phyloP scores from a whole-genome alignment of 2,329 filamentous ascomycete genomes.

The Monilinia laxa region DNA sequence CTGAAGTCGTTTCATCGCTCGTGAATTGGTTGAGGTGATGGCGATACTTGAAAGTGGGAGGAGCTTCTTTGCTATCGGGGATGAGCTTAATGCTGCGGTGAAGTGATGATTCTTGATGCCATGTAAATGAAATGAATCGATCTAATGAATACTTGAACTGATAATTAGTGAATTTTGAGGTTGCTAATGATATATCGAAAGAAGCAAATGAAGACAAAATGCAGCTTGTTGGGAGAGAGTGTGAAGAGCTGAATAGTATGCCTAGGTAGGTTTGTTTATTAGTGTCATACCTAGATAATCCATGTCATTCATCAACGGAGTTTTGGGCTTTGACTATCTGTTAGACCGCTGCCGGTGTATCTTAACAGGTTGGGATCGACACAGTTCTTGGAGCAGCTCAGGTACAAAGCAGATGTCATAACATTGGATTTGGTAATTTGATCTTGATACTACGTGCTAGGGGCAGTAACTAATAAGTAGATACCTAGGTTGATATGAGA shows the following conservation, averaged over 20 bases:
- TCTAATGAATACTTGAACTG: not conserved
- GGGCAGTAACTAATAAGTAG: too few species aligned
- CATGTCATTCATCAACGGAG: not conserved
- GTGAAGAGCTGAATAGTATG: slow-evolving; percentile 1
- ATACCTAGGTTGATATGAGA: too few species aligned
- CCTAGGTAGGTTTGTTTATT: too few species aligned
- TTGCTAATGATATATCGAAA: not conserved
- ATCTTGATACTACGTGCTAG: too few species aligned
- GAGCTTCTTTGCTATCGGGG: slow-evolving; percentile 20
- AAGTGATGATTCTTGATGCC: slow-evolving; percentile 20
- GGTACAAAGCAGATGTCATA: not conserved
- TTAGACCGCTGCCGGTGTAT: not conserved
- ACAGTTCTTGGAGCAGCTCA: not conserved
- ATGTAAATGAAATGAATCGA: not conserved
- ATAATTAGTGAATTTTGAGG: not conserved
- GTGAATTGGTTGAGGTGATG: slow-evolving; percentile 10
- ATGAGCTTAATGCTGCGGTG: slow-evolving; percentile 24
- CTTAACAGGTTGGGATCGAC: slow-evolving; percentile 13
- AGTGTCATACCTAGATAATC: too few species aligned
- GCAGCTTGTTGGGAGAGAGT: not conserved
- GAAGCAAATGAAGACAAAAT: not conserved
- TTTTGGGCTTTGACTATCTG: not conserved
- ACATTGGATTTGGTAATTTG: too few species aligned
- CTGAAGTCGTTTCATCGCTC: slow-evolving; percentile 33
- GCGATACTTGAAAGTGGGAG: slow-evolving; percentile 26